Conservation (phyloP, 140 eudicot species). For the Erigeron philadelphicus region DNA sequence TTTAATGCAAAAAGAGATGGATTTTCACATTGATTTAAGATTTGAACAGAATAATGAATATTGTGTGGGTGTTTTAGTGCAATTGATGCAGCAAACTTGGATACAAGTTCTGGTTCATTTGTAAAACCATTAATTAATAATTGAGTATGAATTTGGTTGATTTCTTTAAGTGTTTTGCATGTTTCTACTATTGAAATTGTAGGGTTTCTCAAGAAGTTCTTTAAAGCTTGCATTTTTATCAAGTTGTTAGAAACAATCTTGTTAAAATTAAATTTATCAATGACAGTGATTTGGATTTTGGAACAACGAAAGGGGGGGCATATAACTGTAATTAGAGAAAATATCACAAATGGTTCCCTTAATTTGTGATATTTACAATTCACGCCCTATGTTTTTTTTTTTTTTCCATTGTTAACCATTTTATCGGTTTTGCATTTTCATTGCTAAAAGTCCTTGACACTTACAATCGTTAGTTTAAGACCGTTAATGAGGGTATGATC, state of each 20-base stretch:
- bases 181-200: constrained; percentile 16
- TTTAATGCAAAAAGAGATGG: constrained; percentile 17
- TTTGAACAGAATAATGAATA: constrained; percentile 11
- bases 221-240: constrained; percentile 15
- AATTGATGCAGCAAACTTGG: constrained; percentile 20
- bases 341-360: no score
- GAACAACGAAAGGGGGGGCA: no score
- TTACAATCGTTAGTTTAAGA: no score
- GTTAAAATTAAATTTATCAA: no score
- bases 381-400: no score
- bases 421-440: no score
- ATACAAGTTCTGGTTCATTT: constrained; percentile 10
- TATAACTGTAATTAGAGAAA: no score
- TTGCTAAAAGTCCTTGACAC: no score
- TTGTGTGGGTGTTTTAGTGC: constrained; percentile 18
- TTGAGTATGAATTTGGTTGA: constrained; percentile 22
- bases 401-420: no score
- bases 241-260: not conserved
- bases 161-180: constrained; percentile 14
- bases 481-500: no score
- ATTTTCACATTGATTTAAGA: constrained; percentile 2
- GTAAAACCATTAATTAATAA: constrained; percentile 14
- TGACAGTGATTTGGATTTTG: no score
- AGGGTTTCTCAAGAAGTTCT: constrained; percentile 7
- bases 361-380: no score